Evolutionary conservation across 2,329 filamentous ascomycete genomes (phyloP), one percentile per base, ranked within the genome.

Genomic region (Pseudogymnoascus sp.): DNA sequence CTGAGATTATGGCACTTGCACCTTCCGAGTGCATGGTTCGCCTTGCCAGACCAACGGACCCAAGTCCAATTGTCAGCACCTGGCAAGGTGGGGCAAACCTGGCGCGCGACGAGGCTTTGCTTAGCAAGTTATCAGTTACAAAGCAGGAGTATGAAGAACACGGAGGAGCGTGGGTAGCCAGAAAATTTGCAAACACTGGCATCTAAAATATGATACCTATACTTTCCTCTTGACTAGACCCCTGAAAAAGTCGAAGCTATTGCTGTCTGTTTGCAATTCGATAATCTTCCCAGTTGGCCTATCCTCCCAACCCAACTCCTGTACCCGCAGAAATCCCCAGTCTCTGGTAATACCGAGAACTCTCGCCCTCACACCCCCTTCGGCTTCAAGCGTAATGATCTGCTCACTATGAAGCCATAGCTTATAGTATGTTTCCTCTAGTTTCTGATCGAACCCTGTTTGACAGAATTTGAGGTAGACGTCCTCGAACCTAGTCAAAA

Each of bases 241-340:
- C 71, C 84, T 90, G 77, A 96, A 96, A 74, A 96, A 99, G 75
- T 99, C 94, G 78, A 99, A 99, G 74, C 92, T 97, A 71, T 99
- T 99, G 72, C 92, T 91, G 74, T 99, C 94, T 73, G 92, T 97
- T 78, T 97, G 92, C 75, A 99, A 75, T 68, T 88, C 85, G 83
- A 89, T 93, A 59, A 88, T 79, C 74, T 83, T 89, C 0, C 93
- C 92, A 0, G 90, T 96, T 1, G 81, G 78, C 60, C 86, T 79
- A 65, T 91, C 90, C 63, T 88, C 82, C 73, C 80, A 83, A 2
- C 86, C 87, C 60, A 95, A 74, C 78, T 97, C 92, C 74, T 97
- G 90, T 0, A 87, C 94, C 66, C 87, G 81, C 66, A 99, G 72
- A 73, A 97, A 78, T 0, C 94, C 94, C 87, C 90, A 97, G 73